Conservation (phyloP, 495 filamentous ascomycete species). For the Aspergillus sparsus region DNA sequence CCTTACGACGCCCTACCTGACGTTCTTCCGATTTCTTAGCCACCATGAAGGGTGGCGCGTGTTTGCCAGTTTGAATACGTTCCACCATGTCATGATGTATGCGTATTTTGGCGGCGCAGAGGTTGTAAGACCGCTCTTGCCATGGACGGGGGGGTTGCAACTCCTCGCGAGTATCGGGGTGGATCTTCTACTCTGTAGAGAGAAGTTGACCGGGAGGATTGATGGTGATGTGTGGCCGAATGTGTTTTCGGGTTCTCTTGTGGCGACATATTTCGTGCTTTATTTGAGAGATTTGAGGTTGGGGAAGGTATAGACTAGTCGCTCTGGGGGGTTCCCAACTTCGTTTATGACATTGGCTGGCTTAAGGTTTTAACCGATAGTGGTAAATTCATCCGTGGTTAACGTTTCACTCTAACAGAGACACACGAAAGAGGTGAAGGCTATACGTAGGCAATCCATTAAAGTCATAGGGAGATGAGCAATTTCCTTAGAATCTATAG, state of each 20-base stretch:
- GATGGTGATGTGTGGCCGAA: background rate
- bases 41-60: background rate
- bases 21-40: background rate
- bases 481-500: no score
- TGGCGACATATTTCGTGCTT: conserved; percentile 2
- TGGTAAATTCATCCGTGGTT: no score
- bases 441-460: no score
- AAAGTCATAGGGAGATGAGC: no score
- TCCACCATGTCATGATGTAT: conserved; percentile 11
- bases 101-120: background rate
- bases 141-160: conserved; percentile 3
- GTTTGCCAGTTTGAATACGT: background rate
- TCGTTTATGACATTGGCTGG: no score
- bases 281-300: background rate
- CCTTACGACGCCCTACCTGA: conserved; percentile 4
- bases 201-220: background rate
- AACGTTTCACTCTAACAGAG: no score
- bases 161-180: background rate
- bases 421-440: no score
- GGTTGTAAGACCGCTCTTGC: background rate
- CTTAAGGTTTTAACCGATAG: no score
- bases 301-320: no score
- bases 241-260: background rate
- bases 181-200: background rate
- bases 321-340: no score